Conservation (phyloP, 345 rosid genomes). For the Bruguiera parviflora region DNA sequence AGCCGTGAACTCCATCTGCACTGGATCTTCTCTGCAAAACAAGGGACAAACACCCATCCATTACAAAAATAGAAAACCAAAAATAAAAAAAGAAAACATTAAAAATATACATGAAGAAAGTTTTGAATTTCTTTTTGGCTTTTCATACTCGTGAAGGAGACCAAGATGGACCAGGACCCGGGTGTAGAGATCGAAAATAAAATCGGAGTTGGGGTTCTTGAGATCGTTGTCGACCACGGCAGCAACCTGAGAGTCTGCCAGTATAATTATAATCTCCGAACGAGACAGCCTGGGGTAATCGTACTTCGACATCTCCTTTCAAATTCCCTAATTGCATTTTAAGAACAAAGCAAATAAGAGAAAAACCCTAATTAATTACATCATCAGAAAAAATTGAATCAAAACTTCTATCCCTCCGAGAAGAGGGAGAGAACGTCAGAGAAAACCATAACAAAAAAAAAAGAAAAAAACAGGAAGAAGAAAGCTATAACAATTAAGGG, state of each 20-base stretch:
- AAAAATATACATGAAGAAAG: too few relatives aligned
- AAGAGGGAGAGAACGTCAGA: too few relatives aligned
- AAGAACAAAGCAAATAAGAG: too few relatives aligned
- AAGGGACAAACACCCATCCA: neutral
- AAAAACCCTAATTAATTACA: too few relatives aligned
- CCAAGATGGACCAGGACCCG: slow-evolving; percentile 68
- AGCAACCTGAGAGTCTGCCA: slow-evolving; percentile 60
- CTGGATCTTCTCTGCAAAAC: slow-evolving; percentile 62
- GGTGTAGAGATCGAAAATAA: slow-evolving; percentile 54
- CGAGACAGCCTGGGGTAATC: slow-evolving; percentile 63
- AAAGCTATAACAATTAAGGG: too few relatives aligned
- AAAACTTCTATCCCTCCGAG: too few relatives aligned
- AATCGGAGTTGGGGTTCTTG: slow-evolving; percentile 45
- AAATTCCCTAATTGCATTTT: too few relatives aligned
- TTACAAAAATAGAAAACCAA: neutral
- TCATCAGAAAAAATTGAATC: too few relatives aligned
- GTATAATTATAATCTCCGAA: slow-evolving; percentile 50
- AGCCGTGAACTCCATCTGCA: slow-evolving; percentile 69
- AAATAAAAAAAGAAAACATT: neutral
- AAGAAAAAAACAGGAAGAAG: too few relatives aligned
- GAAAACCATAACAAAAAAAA: too few relatives aligned
- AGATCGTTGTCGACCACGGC: slow-evolving; percentile 45
- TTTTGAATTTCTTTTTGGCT: too few relatives aligned
- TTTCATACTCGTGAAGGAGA: slow-evolving; percentile 52
- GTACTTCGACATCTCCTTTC: slow-evolving; percentile 55